Base-by-base conservation (phyloP, 768 basidiomycete species). In the Hypholoma sublateritium region DNA sequence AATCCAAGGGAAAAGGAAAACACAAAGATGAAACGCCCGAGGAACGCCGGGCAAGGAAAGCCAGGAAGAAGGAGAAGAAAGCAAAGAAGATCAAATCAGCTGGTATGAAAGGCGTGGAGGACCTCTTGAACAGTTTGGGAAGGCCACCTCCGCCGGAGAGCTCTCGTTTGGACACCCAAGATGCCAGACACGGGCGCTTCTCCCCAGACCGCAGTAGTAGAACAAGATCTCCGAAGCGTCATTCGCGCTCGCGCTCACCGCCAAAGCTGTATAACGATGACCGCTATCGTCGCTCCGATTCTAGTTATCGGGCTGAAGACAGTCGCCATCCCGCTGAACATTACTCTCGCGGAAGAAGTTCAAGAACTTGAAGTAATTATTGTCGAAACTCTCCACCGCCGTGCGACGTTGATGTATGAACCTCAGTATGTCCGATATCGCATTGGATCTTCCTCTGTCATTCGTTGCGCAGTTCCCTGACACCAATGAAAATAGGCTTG, bases 1-100 rank as follows among this genome's bases (percentile, higher is more conserved):
- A 86, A 65, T 78, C 80, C 19, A 90, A 89, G 69, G 75, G 79
- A 43, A 89, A 89, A 69, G 75, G 78, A 49, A 89, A 84, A 69
- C 84, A 78, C 64, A 87, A 88, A 64, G 80, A 87, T 65, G 89
- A 92, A 69, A 91, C 87, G 3, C 87, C 85, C 4, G 91, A 89
- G 66, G 93, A 93, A 72, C 85, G 87, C 42, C 81, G 77, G 22
- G 87, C 81, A 4, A 74, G 91, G 55, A 95, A 90, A 70, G 89
- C 86, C 44, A 80, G 81, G 57, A 94, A 86, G 72, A 83, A 78
- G 63, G 84, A 83, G 70, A 90, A 83, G 69, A 92, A 82, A 66
- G 74, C 74, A 46, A 78, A 75, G 60, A 87, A 86, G 61, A 66
- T 63, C 22, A 87, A 85, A 63, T 88, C 87, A 16, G 82, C 81